phyloP scores from a whole-genome alignment of 2,329 filamentous ascomycete genomes.

The Exophiala bonariae region DNA sequence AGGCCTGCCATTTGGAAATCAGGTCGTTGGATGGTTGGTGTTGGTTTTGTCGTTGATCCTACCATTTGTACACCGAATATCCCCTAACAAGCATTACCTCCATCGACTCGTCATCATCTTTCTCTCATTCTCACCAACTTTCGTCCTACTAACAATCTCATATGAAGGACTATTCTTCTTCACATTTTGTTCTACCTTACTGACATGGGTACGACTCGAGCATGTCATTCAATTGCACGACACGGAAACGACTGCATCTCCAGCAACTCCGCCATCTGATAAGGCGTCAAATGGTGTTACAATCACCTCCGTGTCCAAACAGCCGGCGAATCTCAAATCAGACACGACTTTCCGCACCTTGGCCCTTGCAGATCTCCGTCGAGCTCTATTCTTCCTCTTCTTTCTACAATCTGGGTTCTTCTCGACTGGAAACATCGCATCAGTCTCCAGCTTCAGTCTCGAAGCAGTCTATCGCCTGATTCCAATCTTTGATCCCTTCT shows the following conservation, averaged over 20 bases:
- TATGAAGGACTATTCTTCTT: slow-evolving; percentile 98
- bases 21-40: slow-evolving; percentile 80
- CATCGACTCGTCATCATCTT: slow-evolving; percentile 88
- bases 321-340: slow-evolving; percentile 32
- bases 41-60: slow-evolving; percentile 76
- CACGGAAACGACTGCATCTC: slow-evolving; percentile 17
- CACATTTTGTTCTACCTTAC: slow-evolving; percentile 76
- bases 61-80: slow-evolving; percentile 77
- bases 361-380: slow-evolving; percentile 77
- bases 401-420: slow-evolving; percentile 96
- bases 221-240: slow-evolving; percentile 58
- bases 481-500: slow-evolving; percentile 91
- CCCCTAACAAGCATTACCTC: slow-evolving; percentile 83
- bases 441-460: slow-evolving; percentile 87
- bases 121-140: slow-evolving; percentile 86
- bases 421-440: slow-evolving; percentile 93
- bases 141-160: slow-evolving; percentile 94
- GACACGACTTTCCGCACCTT: slow-evolving; percentile 61
- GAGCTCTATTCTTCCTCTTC: slow-evolving; percentile 92
- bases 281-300: slow-evolving; percentile 12
- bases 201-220: slow-evolving; percentile 91
- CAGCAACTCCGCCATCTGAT: no score
- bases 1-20: slow-evolving; percentile 83
- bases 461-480: slow-evolving; percentile 86
- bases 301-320: slow-evolving; percentile 29